Conservation (phyloP, 805 yeast genomes). For the Candida vartiovaarae region DNA sequence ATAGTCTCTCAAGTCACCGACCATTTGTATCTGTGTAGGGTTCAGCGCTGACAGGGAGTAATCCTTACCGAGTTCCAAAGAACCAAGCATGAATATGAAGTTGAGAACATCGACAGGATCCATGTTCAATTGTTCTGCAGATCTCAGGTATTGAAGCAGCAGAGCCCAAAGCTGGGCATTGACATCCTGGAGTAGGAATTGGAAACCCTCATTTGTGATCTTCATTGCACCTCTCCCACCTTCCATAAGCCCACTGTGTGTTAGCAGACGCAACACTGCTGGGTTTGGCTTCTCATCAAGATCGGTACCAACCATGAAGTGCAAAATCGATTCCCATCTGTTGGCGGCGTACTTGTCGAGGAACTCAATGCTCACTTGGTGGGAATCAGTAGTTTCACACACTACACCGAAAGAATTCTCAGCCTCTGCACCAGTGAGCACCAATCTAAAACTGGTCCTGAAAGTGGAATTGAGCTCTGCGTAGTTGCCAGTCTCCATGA, state of each 20-base stretch:
- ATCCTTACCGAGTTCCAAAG: conserved; percentile 84
- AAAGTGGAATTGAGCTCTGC: conserved; percentile 64
- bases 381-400: conserved; percentile 47
- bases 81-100: conserved; percentile 89
- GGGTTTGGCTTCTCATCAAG: conserved; percentile 60
- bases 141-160: conserved; percentile 75
- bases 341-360: conserved; percentile 74
- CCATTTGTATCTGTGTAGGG: conserved; percentile 77
- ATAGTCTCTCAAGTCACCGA: conserved; percentile 84
- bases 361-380: conserved; percentile 53
- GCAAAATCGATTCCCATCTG: conserved; percentile 93
- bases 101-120: conserved; percentile 94
- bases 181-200: conserved; percentile 85
- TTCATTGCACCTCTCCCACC: conserved; percentile 40
- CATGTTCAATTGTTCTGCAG: conserved; percentile 81
- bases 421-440: conserved; percentile 72
- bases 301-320: conserved; percentile 96
- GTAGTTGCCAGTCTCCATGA: conserved; percentile 48
- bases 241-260: conserved; percentile 85
- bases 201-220: conserved; percentile 91
- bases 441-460: conserved; percentile 67
- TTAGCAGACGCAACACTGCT: conserved; percentile 72
- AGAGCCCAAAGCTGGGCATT: conserved; percentile 94
- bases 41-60: conserved; percentile 66
- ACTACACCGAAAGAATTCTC: conserved; percentile 74